These are phyloP conservation scores for Alternaria viburni DNA, from an alignment of 2,329 filamentous ascomycete genomes.

Conservation along the genomic window DNA sequence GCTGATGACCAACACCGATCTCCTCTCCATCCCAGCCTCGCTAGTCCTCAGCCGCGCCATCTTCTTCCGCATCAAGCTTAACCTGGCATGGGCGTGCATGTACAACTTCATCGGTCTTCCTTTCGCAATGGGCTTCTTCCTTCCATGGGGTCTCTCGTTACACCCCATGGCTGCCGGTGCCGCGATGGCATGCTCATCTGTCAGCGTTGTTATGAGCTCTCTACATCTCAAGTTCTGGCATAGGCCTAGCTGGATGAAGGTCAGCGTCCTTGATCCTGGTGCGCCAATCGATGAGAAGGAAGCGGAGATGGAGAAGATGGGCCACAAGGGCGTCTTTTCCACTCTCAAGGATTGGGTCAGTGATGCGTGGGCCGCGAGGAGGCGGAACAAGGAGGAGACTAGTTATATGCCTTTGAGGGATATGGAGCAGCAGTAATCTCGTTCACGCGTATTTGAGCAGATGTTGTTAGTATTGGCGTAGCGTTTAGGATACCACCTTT, in stretches of 20 bases:
- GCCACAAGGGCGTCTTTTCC: conserved; percentile 28
- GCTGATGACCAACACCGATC: conserved; percentile 88
- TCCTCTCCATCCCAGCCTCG: conserved; percentile 90
- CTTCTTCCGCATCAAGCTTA: conserved; percentile 91
- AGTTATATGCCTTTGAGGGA: conserved; percentile 56
- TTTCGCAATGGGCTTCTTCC: conserved; percentile 95
- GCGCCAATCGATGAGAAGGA: conserved; percentile 40
- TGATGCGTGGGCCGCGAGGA: conserved; percentile 42
- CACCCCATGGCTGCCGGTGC: conserved; percentile 94
- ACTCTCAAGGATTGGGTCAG: conserved; percentile 34
- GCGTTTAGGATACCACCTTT: conserved; percentile 19
- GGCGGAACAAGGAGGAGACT: conserved; percentile 48
- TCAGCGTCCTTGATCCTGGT: conserved; percentile 63
- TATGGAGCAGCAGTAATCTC: conserved; percentile 43
- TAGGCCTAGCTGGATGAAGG: conserved; percentile 85
- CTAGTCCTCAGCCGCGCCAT: conserved; percentile 83
- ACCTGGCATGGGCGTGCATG: conserved; percentile 88
- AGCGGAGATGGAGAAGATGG: conserved; percentile 30
- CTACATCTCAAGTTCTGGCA: conserved; percentile 87
- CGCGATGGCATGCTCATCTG: conserved; percentile 89
- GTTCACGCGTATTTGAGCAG: neutral
- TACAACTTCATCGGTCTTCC: conserved; percentile 93
- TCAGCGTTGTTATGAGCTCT: conserved; percentile 86
- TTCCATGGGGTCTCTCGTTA: conserved; percentile 85
- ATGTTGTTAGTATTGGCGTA: conserved; percentile 1